These are phyloP conservation scores for Tuber melanosporum DNA, from an alignment of 495 filamentous ascomycete genomes.

Conservation along the genomic window DNA sequence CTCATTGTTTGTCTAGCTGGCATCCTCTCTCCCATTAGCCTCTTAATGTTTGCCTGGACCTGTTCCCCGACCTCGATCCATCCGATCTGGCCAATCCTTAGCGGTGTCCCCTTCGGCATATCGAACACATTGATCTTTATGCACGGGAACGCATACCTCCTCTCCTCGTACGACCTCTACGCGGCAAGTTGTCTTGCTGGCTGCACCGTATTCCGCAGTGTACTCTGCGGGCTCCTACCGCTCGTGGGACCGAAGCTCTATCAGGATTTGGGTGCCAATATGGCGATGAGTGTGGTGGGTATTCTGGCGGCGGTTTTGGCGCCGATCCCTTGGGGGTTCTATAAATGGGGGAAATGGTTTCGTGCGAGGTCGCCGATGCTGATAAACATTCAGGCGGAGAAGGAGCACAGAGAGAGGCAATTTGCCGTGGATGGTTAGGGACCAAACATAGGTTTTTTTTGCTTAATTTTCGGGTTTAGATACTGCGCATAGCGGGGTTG, in stretches of 20 bases:
- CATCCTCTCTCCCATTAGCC: slow-evolving; percentile 59
- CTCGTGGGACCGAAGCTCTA: slow-evolving; percentile 72
- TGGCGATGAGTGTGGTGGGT: slow-evolving; percentile 71
- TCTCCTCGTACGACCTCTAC: slow-evolving; percentile 66
- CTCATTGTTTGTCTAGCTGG: slow-evolving; percentile 63
- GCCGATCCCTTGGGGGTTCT: slow-evolving; percentile 76
- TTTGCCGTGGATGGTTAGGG: not conserved
- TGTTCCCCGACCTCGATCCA: slow-evolving; percentile 62
- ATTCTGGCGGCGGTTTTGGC: slow-evolving; percentile 62
- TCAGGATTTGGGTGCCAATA: slow-evolving; percentile 59
- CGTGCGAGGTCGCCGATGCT: slow-evolving; percentile 61
- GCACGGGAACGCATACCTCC: slow-evolving; percentile 69
- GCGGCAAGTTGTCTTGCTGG: slow-evolving; percentile 68
- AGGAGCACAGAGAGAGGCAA: slow-evolving; percentile 52
- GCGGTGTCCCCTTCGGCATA: slow-evolving; percentile 68
- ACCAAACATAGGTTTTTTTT: not conserved
- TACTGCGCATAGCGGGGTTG: not conserved
- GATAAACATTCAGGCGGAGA: slow-evolving; percentile 62
- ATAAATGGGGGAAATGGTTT: slow-evolving; percentile 64
- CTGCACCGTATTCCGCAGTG: slow-evolving; percentile 51
- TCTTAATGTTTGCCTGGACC: slow-evolving; percentile 75
- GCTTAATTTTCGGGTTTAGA: not conserved
- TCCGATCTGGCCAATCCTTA: slow-evolving; percentile 63
- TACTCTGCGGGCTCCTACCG: slow-evolving; percentile 64
- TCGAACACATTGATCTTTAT: slow-evolving; percentile 72